Conservation (phyloP, 140 eudicot species). For the Stevia rebaudiana region DNA sequence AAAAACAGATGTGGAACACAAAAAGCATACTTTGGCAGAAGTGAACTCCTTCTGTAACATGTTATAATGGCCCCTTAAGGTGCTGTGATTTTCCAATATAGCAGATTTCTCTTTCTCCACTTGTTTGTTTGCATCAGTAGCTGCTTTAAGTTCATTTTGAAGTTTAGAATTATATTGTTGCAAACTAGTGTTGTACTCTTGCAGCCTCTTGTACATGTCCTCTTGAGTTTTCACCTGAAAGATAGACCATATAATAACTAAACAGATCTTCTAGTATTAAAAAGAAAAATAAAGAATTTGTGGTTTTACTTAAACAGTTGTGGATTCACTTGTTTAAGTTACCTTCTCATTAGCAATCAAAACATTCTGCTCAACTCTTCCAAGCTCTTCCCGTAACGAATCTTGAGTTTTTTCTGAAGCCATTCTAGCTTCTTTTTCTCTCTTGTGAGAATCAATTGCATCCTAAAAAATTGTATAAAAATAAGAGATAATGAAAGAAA, state of each 20-base stretch:
- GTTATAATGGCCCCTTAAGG: conserved; percentile 68
- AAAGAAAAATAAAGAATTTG: neutral
- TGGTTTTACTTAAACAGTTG: neutral
- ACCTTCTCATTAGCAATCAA: conserved; percentile 63
- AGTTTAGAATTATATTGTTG: conserved; percentile 83
- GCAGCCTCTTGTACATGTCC: conserved; percentile 67
- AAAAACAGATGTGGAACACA: neutral
- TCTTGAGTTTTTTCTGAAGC: conserved; percentile 56
- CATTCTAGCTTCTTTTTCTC: conserved; percentile 59
- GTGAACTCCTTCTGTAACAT: conserved; percentile 74
- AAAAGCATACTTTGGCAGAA: conserved; percentile 48
- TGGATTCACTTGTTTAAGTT: neutral
- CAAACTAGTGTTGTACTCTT: conserved; percentile 85
- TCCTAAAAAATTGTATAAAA: conserved; percentile 36
- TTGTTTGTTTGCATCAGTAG: conserved; percentile 62
- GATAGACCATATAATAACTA: neutral
- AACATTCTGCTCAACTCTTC: conserved; percentile 46
- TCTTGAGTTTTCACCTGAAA: conserved; percentile 62
- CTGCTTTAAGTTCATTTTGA: conserved; percentile 66
- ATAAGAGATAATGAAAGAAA: neutral
- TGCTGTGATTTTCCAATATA: conserved; percentile 65
- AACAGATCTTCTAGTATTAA: neutral
- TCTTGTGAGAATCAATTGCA: conserved; percentile 44
- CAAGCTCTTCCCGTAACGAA: conserved; percentile 55
- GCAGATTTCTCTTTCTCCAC: conserved; percentile 72